Evolutionary conservation across 2,329 filamentous ascomycete species (phyloP).

Genomic region (Verruconis gallopava): DNA sequence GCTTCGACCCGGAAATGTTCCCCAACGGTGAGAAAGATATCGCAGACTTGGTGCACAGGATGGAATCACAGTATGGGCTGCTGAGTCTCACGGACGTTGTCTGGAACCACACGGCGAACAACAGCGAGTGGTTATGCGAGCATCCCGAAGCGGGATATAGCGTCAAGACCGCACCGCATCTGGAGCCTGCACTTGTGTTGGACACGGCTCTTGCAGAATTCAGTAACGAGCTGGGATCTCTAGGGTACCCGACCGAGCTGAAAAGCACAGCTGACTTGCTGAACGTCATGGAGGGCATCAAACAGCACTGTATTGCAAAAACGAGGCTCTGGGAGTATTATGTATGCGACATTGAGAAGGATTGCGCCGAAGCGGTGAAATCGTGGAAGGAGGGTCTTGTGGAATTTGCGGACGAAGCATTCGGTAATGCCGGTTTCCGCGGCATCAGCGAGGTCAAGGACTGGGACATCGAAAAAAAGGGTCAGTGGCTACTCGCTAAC

Average conservation of each 20-base stretch:
- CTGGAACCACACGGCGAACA: constrained; percentile 94
- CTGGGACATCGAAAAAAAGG: constrained; percentile 46
- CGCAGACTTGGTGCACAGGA: constrained; percentile 58
- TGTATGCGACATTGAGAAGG: constrained; percentile 62
- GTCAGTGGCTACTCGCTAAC: constrained; percentile 52
- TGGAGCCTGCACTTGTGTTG: constrained; percentile 57
- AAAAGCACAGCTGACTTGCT: constrained; percentile 59
- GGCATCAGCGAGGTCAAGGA: constrained; percentile 40
- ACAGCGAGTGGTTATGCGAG: constrained; percentile 84
- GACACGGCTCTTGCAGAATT: constrained; percentile 59
- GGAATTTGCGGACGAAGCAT: constrained; percentile 40
- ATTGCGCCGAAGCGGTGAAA: constrained; percentile 54
- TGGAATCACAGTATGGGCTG: constrained; percentile 75
- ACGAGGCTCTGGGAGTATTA: constrained; percentile 92
- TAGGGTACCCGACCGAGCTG: constrained; percentile 66
- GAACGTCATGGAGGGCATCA: constrained; percentile 72
- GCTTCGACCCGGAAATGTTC: constrained; percentile 72
- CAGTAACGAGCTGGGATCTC: constrained; percentile 45
- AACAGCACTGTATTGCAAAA: constrained; percentile 62
- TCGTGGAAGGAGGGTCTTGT: constrained; percentile 55
- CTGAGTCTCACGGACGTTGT: constrained; percentile 91
- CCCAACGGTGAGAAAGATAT: constrained; percentile 77
- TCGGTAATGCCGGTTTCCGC: constrained; percentile 34
- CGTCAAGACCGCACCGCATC: constrained; percentile 69
- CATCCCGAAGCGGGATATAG: constrained; percentile 97